Evolutionary conservation across 805 yeast species (phyloP).

Genomic region (Metschnikowia koreensis): DNA sequence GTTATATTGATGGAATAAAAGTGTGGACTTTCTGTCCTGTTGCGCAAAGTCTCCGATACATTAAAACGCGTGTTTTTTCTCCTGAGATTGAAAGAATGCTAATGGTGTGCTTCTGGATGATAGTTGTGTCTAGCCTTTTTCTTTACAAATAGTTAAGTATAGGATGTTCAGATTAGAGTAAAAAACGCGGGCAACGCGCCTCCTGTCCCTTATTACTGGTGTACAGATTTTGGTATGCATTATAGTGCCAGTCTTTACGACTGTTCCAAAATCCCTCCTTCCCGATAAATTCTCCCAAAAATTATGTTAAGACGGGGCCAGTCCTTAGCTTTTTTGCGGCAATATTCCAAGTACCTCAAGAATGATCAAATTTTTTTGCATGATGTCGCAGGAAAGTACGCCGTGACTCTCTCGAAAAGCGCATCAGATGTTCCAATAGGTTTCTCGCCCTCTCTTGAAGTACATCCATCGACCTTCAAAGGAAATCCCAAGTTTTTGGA

Average conservation of each 20-base stretch:
- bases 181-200: too few relatives aligned
- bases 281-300: neutral
- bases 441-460: slow-evolving; percentile 8
- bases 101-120: too few relatives aligned
- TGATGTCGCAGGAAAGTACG: slow-evolving; percentile 10
- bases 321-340: neutral
- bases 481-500: slow-evolving; percentile 28
- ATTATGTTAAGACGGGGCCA: slow-evolving; percentile 3
- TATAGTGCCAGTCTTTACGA: too few relatives aligned
- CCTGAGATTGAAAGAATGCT: too few relatives aligned
- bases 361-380: slow-evolving; percentile 18
- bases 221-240: neutral
- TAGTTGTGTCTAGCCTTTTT: too few relatives aligned
- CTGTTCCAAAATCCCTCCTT: neutral
- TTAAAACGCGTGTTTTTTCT: too few relatives aligned
- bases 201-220: neutral
- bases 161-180: neutral
- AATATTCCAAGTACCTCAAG: slow-evolving; percentile 4
- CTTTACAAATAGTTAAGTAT: too few relatives aligned
- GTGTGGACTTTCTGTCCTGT: too few relatives aligned
- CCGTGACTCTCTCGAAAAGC: slow-evolving; percentile 23
- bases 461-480: slow-evolving; percentile 24
- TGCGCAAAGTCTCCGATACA: too few relatives aligned
- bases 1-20: too few relatives aligned
- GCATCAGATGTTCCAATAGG: slow-evolving; percentile 28